A percentile compares a stretch with the other conserved stretches of the same genome.
Evolutionary conservation across 129 eudicot species (phyloP).

Genomic region (Cynara cardunculus): DNA sequence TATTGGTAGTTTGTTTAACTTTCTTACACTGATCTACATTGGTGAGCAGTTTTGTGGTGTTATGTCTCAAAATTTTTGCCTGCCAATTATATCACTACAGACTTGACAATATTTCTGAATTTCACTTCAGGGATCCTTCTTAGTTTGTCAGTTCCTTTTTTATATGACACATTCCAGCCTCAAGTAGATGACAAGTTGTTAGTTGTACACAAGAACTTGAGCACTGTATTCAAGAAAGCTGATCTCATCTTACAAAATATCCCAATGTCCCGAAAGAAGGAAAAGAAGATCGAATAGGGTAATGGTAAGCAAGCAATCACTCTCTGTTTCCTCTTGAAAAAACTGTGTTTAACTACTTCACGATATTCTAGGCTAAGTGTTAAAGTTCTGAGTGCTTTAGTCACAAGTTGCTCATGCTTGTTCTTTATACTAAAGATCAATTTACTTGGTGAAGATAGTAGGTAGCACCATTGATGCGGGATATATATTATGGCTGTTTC

Average conservation of each 20-base stretch:
- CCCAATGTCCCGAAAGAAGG: slow-evolving; percentile 46
- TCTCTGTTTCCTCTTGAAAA: background rate
- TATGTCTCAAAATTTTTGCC: background rate
- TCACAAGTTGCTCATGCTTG: slow-evolving; percentile 3
- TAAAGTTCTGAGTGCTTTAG: background rate
- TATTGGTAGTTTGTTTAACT: slow-evolving; percentile 70
- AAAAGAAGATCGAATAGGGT: slow-evolving; percentile 65
- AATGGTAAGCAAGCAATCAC: slow-evolving; percentile 39
- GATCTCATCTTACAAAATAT: slow-evolving; percentile 53
- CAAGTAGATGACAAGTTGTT: slow-evolving; percentile 64
- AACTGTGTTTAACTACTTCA: background rate
- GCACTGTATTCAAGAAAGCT: slow-evolving; percentile 39
- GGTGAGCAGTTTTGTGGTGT: slow-evolving; percentile 45
- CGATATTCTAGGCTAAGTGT: background rate
- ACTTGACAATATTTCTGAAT: slow-evolving; percentile 4
- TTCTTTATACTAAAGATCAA: background rate
- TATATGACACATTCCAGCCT: slow-evolving; percentile 77
- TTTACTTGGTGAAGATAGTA: too few species aligned
- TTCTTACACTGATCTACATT: slow-evolving; percentile 74
- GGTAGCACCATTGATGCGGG: background rate
- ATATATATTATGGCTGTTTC: background rate
- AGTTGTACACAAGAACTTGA: slow-evolving; percentile 36
- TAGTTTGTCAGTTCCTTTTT: slow-evolving; percentile 66
- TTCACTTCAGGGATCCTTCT: slow-evolving; percentile 60
- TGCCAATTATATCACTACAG: background rate